Evolutionary conservation across 1,284 basidiomycete species (phyloP).

Genomic region (Fomes fomentarius): DNA sequence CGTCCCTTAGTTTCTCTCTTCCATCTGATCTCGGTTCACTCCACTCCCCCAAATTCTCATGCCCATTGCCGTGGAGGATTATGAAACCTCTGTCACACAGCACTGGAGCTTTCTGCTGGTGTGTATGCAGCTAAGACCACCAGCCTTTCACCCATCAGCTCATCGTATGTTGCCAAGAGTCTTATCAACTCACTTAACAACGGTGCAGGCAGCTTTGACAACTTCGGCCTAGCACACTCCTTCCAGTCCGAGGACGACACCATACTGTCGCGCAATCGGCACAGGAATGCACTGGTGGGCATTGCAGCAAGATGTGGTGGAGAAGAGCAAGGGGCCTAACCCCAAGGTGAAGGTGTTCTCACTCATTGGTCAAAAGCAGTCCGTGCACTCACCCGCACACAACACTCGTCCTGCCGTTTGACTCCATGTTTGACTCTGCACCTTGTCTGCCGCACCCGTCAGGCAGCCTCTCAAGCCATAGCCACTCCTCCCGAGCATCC

Average conservation of each 20-base stretch:
- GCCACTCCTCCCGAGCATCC: conserved; percentile 16
- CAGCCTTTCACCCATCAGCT: conserved; percentile 31
- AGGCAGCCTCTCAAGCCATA: no score
- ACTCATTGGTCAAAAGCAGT: conserved; percentile 41
- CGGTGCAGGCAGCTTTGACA: conserved; percentile 25
- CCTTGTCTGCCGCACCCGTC: not conserved
- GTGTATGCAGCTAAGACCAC: conserved; percentile 10
- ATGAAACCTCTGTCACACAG: no score
- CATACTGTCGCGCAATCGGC: conserved; percentile 56
- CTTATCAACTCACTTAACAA: conserved; percentile 64
- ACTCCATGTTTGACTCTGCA: conserved; percentile 13
- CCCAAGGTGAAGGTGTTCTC: conserved; percentile 86
- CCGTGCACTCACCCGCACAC: conserved; percentile 7
- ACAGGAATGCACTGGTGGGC: conserved; percentile 49
- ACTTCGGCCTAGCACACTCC: conserved; percentile 44
- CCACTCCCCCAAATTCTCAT: no score
- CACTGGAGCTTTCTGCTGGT: conserved; percentile 2
- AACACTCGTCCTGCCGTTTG: not conserved
- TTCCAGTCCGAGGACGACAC: conserved; percentile 61
- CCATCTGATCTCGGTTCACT: no score
- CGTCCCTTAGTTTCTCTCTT: no score
- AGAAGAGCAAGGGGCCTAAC: conserved; percentile 69
- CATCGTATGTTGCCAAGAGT: conserved; percentile 59
- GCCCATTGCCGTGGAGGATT: no score
- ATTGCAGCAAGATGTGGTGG: conserved; percentile 36